These are phyloP conservation scores for Eucalyptus curtisii DNA, from an alignment of 345 rosid genomes.

Conservation along the genomic window DNA sequence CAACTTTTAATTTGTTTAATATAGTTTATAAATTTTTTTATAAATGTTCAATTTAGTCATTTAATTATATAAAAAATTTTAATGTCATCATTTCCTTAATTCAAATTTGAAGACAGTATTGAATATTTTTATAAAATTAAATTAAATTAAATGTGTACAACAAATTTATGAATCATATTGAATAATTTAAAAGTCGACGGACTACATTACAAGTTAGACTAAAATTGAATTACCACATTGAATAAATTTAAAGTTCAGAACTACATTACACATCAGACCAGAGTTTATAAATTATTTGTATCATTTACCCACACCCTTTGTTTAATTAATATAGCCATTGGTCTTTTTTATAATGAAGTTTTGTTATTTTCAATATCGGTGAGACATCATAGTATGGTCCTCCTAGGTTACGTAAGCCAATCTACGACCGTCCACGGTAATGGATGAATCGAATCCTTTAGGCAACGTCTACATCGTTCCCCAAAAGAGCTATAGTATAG, in stretches of 20 bases:
- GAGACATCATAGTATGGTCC: neutral
- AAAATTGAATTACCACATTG: too few species aligned
- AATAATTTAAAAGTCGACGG: fast-evolving
- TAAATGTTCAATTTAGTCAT: too few species aligned
- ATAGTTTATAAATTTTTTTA: fast-evolving
- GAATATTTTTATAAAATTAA: too few species aligned
- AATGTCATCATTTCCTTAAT: too few species aligned
- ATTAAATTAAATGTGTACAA: fast-evolving
- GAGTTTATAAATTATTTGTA: too few species aligned
- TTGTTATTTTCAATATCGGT: neutral
- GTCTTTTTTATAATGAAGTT: neutral
- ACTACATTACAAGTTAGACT: too few species aligned
- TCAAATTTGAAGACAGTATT: fast-evolving
- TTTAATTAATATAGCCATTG: neutral
- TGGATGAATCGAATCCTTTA: neutral
- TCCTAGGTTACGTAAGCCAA: neutral
- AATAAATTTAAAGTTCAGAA: too few species aligned
- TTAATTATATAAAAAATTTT: too few species aligned
- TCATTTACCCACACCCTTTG: fast-evolving
- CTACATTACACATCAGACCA: fast-evolving
- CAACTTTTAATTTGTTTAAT: too few species aligned
- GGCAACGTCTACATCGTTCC: neutral
- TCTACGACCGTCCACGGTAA: neutral
- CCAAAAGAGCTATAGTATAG: neutral
- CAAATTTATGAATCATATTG: too few species aligned